Base-by-base conservation (phyloP, 441 rosid species). In the Monsonia emarginata region DNA sequence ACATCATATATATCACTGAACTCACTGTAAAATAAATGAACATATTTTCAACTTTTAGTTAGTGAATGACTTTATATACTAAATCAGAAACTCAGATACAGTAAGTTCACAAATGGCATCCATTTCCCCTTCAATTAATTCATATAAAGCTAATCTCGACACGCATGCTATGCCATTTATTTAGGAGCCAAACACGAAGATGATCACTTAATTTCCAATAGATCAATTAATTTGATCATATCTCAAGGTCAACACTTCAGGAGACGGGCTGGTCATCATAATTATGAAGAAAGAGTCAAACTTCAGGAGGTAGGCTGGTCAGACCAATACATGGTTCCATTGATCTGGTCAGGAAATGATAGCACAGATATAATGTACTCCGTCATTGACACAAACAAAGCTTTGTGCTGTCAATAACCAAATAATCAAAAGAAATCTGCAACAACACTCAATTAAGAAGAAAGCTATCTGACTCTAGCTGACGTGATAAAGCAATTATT, bases 1-100 rank as follows among this genome's bases (percentile, higher is more conserved):
- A 76, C 86, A 69, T 93, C 95, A 65, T 84, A 93, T 74, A 93
- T 88, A 71, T 93, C 96, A 25, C 83, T 83, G 73, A 93, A 90
- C 42, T 65, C 82, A 75, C 98, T 93, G 96, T 38, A 72, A 67
- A 75, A 65, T 13, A 38, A 22, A 34, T 31, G 36, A 66, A 57
- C 57, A 8, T 61, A 18, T 24, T 36, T 66, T 66, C 26, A 30
- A 27, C 36, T 44, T 57, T 52, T 32, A 32, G 22, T 22, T 1
- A 27, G 42, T 57, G 61, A 19, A 32, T 7, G 40, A 2, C 42
- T 31, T 56, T 36, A 27, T 52, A 61, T n/a, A 13, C 42, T 63
- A 26, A 40, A 31, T 30, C 18, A 65, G 50, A 68, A 65, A 67
- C 68, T 31, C 28, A 32, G 22, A 58, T 25, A 11, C 58, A 30